phyloP scores from a whole-genome alignment of 2,329 filamentous ascomycete species.

The Lojkania enalia region DNA sequence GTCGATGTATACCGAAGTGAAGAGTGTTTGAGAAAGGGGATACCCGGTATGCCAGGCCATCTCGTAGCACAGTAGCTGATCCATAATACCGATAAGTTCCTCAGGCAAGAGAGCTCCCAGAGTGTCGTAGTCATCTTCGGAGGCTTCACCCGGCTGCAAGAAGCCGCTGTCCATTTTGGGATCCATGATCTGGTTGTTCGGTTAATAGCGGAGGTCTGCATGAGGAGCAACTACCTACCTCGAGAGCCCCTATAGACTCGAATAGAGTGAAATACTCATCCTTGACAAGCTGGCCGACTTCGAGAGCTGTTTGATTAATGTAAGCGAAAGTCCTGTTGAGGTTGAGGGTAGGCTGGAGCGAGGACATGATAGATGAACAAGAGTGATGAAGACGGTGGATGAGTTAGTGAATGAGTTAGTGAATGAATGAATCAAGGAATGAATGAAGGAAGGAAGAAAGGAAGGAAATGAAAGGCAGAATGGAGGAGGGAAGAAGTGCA shows the following conservation, averaged over 20 bases:
- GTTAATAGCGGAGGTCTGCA: not conserved
- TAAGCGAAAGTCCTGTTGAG: not conserved
- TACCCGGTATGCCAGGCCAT: constrained; percentile 98
- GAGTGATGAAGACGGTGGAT: too few species aligned
- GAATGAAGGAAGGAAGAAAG: not conserved
- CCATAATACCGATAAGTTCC: constrained; percentile 90
- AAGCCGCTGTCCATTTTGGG: constrained; percentile 98
- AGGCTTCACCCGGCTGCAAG: constrained; percentile 73
- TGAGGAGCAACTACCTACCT: constrained; percentile 49
- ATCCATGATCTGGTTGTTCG: constrained; percentile 80
- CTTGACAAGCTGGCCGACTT: constrained; percentile 83
- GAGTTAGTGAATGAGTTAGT: too few species aligned
- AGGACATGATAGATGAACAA: too few species aligned
- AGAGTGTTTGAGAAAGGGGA: constrained; percentile 89
- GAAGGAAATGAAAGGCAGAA: constrained; percentile 7
- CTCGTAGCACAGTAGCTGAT: constrained; percentile 89
- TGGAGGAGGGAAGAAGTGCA: not conserved
- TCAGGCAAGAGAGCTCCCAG: constrained; percentile 68
- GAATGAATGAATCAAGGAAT: too few species aligned
- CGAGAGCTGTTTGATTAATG: constrained; percentile 62
- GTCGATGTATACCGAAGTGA: constrained; percentile 91
- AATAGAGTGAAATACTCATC: constrained; percentile 94
- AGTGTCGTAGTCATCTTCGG: constrained; percentile 82
- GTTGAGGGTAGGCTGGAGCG: too few species aligned
- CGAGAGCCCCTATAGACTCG: constrained; percentile 85